A percentile compares a stretch with the other conserved stretches of the same genome.
Evolutionary conservation across 2,329 filamentous ascomycete genomes (phyloP).

Genomic region (Chaetomiaceae sp.): DNA sequence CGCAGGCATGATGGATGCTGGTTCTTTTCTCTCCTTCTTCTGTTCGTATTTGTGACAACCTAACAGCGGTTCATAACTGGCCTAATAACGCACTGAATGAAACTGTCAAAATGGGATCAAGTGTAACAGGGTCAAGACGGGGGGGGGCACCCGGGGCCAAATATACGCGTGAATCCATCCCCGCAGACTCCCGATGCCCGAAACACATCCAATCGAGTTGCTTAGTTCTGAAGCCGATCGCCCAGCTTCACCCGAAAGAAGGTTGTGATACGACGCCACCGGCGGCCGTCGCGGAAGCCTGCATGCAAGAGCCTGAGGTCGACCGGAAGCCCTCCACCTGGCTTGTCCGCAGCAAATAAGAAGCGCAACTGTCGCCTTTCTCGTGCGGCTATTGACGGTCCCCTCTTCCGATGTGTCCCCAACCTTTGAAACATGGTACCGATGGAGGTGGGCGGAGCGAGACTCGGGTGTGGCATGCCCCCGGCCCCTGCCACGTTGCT

Average conservation of each 20-base stretch:
- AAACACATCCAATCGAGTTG: not conserved
- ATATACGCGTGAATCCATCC: not conserved
- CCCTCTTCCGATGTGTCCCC: not conserved
- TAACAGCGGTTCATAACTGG: no score
- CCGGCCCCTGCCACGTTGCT: conserved; percentile 4
- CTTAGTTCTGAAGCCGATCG: not conserved
- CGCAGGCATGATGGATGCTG: not conserved
- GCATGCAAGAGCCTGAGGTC: not conserved
- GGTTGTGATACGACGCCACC: conserved; percentile 6
- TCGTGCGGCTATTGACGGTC: not conserved
- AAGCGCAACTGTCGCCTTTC: not conserved
- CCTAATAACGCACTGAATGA: not conserved
- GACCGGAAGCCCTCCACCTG: conserved; percentile 14
- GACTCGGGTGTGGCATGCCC: conserved; percentile 22
- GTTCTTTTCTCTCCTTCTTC: no score
- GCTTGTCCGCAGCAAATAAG: conserved; percentile 12
- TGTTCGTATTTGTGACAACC: no score
- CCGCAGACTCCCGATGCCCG: not conserved
- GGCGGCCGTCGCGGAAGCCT: not conserved
- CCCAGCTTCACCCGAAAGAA: not conserved
- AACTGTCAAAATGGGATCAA: not conserved
- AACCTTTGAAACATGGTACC: conserved; percentile 4
- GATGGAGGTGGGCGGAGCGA: not conserved
- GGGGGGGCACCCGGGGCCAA: not conserved
- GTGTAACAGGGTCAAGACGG: not conserved